phyloP scores from a whole-genome alignment of 495 filamentous ascomycete species.

The Aspergillus bertholletiae region DNA sequence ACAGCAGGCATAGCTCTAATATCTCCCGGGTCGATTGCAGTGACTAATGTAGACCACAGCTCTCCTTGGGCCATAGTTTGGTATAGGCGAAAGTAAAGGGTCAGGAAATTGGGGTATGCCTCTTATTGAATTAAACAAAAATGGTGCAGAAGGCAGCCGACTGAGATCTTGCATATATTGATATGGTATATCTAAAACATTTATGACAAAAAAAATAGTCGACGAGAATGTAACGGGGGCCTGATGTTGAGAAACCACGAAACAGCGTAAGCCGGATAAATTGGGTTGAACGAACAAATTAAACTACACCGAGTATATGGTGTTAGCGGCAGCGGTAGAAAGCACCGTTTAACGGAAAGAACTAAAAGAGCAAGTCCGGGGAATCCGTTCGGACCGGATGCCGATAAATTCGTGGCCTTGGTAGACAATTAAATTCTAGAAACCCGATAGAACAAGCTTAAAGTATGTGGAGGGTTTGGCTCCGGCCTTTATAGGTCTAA shows the following conservation, averaged over 20 bases:
- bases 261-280: not conserved
- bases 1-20: constrained; percentile 38
- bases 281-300: not conserved
- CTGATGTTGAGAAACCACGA: not conserved
- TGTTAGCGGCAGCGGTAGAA: not conserved
- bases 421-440: constrained; percentile 2
- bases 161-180: not conserved
- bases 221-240: not conserved
- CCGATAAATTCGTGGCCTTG: too few relatives aligned
- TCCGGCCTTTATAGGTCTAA: too few relatives aligned
- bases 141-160: not conserved
- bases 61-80: constrained; percentile 34
- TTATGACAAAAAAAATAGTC: too few relatives aligned
- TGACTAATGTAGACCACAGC: constrained; percentile 33
- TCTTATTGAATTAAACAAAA: too few relatives aligned
- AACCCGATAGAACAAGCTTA: not conserved
- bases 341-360: constrained; percentile 7
- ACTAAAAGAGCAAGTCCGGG: constrained; percentile 23
- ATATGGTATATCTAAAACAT: too few relatives aligned
- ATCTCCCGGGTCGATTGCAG: constrained; percentile 30
- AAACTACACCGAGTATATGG: not conserved
- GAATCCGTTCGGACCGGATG: not conserved
- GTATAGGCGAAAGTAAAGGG: not conserved
- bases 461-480: not conserved
- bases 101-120: too few relatives aligned